Conservation (phyloP, 2,329 filamentous ascomycete genomes). For the Fusarium sterilihyphosum region DNA sequence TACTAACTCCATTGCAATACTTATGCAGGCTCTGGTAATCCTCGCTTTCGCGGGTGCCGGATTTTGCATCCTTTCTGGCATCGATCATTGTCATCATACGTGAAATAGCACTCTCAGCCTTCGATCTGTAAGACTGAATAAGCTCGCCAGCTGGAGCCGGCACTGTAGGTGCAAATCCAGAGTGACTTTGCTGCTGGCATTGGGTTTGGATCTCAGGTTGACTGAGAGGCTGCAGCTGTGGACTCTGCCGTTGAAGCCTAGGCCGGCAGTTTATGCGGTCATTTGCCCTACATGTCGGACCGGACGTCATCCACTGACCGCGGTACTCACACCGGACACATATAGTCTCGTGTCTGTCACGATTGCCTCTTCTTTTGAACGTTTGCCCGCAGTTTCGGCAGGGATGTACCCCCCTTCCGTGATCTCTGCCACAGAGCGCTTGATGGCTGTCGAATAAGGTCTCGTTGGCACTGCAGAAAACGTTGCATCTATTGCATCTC, state of each 20-base stretch:
- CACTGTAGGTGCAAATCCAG: neutral
- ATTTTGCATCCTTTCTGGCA: neutral
- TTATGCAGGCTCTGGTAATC: neutral
- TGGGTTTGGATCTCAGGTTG: neutral
- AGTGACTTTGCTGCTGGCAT: no score
- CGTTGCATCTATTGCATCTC: neutral
- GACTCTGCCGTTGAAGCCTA: neutral
- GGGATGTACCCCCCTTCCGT: neutral
- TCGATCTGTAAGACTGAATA: neutral
- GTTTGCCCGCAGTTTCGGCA: neutral
- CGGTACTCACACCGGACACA: neutral
- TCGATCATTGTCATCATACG: neutral
- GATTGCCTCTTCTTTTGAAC: neutral
- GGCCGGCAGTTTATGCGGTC: neutral
- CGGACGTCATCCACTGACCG: neutral
- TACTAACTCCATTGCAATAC: neutral
- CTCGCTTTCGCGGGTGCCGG: neutral
- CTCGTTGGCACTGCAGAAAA: neutral
- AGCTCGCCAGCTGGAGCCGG: accelerated
- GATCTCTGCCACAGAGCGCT: neutral
- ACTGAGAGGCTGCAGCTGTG: neutral
- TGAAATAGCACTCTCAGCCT: neutral
- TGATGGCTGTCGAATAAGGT: neutral
- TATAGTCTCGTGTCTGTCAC: neutral
- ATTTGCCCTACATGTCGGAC: neutral